Evolutionary conservation across 1,139 yeast genomes (phyloP), one percentile per base, ranked within the genome.

Genomic region (Suhomyces bolitotheri): DNA sequence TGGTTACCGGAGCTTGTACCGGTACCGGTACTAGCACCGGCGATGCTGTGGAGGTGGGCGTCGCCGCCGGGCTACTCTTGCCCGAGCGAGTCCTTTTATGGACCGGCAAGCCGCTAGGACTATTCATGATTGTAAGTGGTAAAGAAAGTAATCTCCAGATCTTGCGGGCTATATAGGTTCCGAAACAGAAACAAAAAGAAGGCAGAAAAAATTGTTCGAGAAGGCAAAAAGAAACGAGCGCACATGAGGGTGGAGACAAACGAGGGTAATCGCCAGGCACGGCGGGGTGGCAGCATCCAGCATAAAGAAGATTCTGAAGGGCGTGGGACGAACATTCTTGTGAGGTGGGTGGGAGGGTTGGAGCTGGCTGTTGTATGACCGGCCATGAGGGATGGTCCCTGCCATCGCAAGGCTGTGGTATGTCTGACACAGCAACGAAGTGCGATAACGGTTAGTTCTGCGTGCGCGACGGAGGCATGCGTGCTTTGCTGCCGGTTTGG

Each of bases 221-320:
- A 37, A 37, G 40, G 25, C 33, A 37, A 36, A 37, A 37, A 37
- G 40, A 37, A 37, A 37, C 34, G 32, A 27, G 37, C 9, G 31
- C 10, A 20, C 17, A 22, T 22, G 25, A 16, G 13, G 16, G 31
- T 11, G 25, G 24, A 22, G 26, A 13, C 16, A 6, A 16, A 16
- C 26, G 16, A 13, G 8, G 16, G 6, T 7, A 16, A 11, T 5
- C 6, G 26, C 20, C n/a, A 23, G 16, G 13, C 21, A 21, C 9
- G 28, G 21, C 28, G 20, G 20, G 26, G 11, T 25, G 21, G 28
- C 21, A 21, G 14, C 20, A 5, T 16, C 10, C 5, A 7, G 20
- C 20, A 17, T 17, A 17, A 8, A 17, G 20, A 17, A 17, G 20
- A 17, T 17, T 6, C 7, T 17, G 20, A n/a, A n/a, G n/a, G n/a